Evolutionary conservation across 257 asterid genomes (phyloP).

Genomic region (Linderniella brevidens): DNA sequence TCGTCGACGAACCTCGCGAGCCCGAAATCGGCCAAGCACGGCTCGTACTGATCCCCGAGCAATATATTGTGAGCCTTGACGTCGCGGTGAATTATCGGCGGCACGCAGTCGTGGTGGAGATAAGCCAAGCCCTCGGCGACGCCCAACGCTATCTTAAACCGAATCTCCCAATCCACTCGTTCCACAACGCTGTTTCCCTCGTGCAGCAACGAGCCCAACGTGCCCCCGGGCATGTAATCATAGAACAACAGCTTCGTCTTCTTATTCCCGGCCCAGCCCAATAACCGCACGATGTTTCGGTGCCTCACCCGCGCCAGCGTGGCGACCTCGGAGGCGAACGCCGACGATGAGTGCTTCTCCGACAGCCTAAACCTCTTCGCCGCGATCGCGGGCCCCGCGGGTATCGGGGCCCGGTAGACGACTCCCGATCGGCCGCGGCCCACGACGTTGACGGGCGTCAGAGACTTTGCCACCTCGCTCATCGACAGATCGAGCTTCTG

Average conservation of each 20-base stretch:
- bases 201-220: slow-evolving; percentile 38
- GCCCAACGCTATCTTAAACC: slow-evolving; percentile 55
- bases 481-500: slow-evolving; percentile 55
- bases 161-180: slow-evolving; percentile 48
- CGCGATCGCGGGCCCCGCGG: slow-evolving; percentile 36
- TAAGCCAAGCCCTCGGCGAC: slow-evolving; percentile 73
- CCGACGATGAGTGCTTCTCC: slow-evolving; percentile 31
- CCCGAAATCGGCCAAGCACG: slow-evolving; percentile 69
- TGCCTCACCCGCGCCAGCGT: slow-evolving; percentile 58
- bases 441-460: slow-evolving; percentile 30
- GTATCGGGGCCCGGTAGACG: slow-evolving; percentile 35
- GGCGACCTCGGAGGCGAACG: slow-evolving; percentile 57
- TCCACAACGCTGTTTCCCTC: slow-evolving; percentile 20
- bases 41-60: slow-evolving; percentile 45
- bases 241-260: slow-evolving; percentile 58
- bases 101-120: slow-evolving; percentile 65
- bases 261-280: slow-evolving; percentile 70
- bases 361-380: slow-evolving; percentile 39
- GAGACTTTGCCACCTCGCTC: slow-evolving; percentile 27
- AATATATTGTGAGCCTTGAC: slow-evolving; percentile 51
- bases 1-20: slow-evolving; percentile 66
- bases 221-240: slow-evolving; percentile 52
- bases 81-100: slow-evolving; percentile 70
- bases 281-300: slow-evolving; percentile 44
- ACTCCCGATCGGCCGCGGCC: slow-evolving; percentile 61